Evolutionary conservation across 805 yeast species (phyloP), one percentile per base, ranked within the genome.

Genomic region (Candida takata): DNA sequence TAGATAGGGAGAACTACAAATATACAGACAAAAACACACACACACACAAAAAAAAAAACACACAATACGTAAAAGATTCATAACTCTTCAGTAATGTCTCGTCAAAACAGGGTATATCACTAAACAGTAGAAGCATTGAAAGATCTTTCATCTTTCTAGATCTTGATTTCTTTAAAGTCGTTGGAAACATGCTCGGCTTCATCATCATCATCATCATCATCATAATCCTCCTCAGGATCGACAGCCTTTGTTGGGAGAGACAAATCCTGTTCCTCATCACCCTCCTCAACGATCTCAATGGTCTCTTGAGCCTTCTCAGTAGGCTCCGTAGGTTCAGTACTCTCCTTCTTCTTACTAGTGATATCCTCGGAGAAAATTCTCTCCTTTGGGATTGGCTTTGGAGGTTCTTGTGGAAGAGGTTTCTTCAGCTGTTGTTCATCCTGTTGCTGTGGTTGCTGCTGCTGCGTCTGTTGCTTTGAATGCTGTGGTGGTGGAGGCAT

Each of bases 81-180:
- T n/a, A n/a, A n/a, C n/a, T n/a, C n/a, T n/a, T n/a, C n/a, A n/a
- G n/a, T n/a, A n/a, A n/a, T n/a, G n/a, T n/a, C n/a, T n/a, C n/a
- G n/a, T n/a, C n/a, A n/a, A n/a, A n/a, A n/a, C n/a, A n/a, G n/a
- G n/a, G n/a, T n/a, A n/a, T n/a, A n/a, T n/a, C n/a, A n/a, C n/a
- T n/a, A n/a, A n/a, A n/a, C n/a, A n/a, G n/a, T n/a, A n/a, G n/a
- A n/a, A n/a, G n/a, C n/a, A n/a, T n/a, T n/a, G n/a, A n/a, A n/a
- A n/a, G n/a, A n/a, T n/a, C n/a, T n/a, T n/a, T n/a, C n/a, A n/a
- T n/a, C n/a, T n/a, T n/a, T 26, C 29, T 32, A 50, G 31, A 50
- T 47, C 16, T 40, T 13, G 17, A 50, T 44, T 23, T 50, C 53
- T 33, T 48, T 50, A 31, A 50, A 50, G 32, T 48, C 53, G 24